These are phyloP conservation scores for Trichophyton rubrum DNA, from an alignment of 2,329 filamentous ascomycete species.

Conservation along the genomic window DNA sequence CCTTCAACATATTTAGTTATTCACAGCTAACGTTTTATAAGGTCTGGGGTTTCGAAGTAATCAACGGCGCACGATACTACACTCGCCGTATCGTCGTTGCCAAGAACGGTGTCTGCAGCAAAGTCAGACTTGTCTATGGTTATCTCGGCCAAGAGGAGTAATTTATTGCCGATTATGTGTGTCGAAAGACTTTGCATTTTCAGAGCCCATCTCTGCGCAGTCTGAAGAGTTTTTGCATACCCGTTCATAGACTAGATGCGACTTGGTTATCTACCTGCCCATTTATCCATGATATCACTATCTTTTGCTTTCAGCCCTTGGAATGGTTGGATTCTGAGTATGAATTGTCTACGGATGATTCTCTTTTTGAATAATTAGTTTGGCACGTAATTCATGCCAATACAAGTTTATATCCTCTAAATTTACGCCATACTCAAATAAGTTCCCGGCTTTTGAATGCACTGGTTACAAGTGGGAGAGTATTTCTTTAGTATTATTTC, in stretches of 20 bases:
- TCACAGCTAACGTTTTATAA: conserved; percentile 12
- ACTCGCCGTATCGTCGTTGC: conserved; percentile 32
- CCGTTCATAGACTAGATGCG: not conserved
- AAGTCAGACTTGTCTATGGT: conserved; percentile 32
- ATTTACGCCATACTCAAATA: too few species aligned
- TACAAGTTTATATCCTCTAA: too few species aligned
- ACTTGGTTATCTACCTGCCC: not conserved
- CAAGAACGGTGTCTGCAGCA: conserved; percentile 25
- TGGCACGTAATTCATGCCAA: too few species aligned
- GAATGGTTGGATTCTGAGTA: too few species aligned
- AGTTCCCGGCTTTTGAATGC: too few species aligned
- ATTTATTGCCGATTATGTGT: not conserved
- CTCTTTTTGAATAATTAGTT: too few species aligned
- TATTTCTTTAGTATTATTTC: too few species aligned
- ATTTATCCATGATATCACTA: too few species aligned
- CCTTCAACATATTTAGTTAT: not conserved
- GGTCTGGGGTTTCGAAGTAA: conserved; percentile 37
- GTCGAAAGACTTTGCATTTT: not conserved
- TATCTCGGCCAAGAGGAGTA: conserved; percentile 19
- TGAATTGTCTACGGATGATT: too few species aligned
- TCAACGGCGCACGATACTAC: conserved; percentile 31
- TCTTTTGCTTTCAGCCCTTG: too few species aligned
- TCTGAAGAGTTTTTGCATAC: not conserved
- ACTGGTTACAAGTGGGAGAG: too few species aligned
- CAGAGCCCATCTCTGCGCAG: not conserved